Evolutionary conservation across 1,284 basidiomycete species (phyloP).

Genomic region (Coriolopsis trogii): DNA sequence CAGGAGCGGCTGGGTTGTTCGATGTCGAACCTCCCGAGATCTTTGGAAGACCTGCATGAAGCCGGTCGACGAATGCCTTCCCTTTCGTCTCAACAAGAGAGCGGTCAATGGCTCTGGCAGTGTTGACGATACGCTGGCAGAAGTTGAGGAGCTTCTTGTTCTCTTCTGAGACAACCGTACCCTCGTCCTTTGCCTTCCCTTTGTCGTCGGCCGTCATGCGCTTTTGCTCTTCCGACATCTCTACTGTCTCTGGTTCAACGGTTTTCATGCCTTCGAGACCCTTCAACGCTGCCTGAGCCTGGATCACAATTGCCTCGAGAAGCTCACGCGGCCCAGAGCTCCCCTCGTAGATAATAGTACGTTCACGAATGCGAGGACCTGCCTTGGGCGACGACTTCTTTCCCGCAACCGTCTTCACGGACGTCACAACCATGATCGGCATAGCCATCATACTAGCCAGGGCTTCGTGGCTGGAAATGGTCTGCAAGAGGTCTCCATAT

Average conservation of each 20-base stretch:
- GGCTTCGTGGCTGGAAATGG: constrained; percentile 88
- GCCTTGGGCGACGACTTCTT: constrained; percentile 48
- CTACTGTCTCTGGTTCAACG: constrained; percentile 43
- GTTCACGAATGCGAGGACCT: constrained; percentile 62
- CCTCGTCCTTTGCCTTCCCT: constrained; percentile 62
- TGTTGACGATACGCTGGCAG: constrained; percentile 80
- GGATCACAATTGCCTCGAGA: constrained; percentile 86
- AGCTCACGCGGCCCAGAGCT: constrained; percentile 87
- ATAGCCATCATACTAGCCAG: constrained; percentile 94
- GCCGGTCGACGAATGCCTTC: constrained; percentile 74
- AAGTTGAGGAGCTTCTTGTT: constrained; percentile 67
- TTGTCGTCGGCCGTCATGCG: constrained; percentile 67
- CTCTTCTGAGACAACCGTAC: constrained; percentile 56
- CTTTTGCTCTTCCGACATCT: constrained; percentile 84
- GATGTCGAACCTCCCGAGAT: constrained; percentile 52
- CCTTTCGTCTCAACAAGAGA: constrained; percentile 87
- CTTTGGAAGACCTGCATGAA: constrained; percentile 76
- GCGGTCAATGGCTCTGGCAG: constrained; percentile 81
- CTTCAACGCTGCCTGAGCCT: constrained; percentile 86
- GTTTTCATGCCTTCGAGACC: constrained; percentile 71
- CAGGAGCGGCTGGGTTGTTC: constrained; percentile 35
- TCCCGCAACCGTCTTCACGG: constrained; percentile 62
- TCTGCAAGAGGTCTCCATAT: constrained; percentile 44
- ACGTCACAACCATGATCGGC: constrained; percentile 86
- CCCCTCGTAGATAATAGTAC: constrained; percentile 85